These are phyloP conservation scores for Mycosphaerelloides madeirae DNA, from an alignment of 2,329 filamentous ascomycete species.

Conservation along the genomic window DNA sequence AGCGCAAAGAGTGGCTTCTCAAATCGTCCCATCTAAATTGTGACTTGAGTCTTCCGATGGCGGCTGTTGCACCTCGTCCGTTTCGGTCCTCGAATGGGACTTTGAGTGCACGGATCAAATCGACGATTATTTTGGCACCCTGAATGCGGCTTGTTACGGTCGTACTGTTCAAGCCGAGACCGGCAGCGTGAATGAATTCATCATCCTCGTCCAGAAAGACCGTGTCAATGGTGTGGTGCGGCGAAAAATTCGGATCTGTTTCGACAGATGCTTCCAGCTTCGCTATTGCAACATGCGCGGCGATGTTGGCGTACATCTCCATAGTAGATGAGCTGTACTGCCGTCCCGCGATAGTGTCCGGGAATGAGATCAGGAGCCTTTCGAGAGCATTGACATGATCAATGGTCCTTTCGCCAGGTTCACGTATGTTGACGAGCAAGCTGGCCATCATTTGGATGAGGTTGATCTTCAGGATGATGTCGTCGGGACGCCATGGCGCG, in stretches of 20 bases:
- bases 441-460: slow-evolving; percentile 39
- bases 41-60: slow-evolving; percentile 42
- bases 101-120: slow-evolving; percentile 13
- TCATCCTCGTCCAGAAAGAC: slow-evolving; percentile 23
- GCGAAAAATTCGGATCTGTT: slow-evolving; percentile 2
- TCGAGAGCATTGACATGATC: slow-evolving; percentile 28
- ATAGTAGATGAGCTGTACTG: slow-evolving; percentile 16
- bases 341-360: slow-evolving; percentile 21
- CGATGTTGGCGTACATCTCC: slow-evolving; percentile 21
- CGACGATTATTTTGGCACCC: slow-evolving; percentile 15
- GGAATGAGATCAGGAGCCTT: slow-evolving; percentile 21
- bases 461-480: slow-evolving; percentile 43
- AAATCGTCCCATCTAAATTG: slow-evolving; percentile 50
- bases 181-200: slow-evolving; percentile 12
- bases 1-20: slow-evolving; percentile 32
- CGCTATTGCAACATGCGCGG: slow-evolving; percentile 26
- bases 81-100: slow-evolving; percentile 9
- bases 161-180: slow-evolving; percentile 8
- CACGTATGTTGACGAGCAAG: slow-evolving; percentile 27
- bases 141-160: slow-evolving; percentile 9
- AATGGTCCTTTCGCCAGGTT: slow-evolving; percentile 24
- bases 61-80: slow-evolving; percentile 29
- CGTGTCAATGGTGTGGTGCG: background rate
- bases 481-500: slow-evolving; percentile 36
- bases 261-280: slow-evolving; percentile 17